phyloP scores from a whole-genome alignment of 306 rosid species.

The Rosa lucieae region DNA sequence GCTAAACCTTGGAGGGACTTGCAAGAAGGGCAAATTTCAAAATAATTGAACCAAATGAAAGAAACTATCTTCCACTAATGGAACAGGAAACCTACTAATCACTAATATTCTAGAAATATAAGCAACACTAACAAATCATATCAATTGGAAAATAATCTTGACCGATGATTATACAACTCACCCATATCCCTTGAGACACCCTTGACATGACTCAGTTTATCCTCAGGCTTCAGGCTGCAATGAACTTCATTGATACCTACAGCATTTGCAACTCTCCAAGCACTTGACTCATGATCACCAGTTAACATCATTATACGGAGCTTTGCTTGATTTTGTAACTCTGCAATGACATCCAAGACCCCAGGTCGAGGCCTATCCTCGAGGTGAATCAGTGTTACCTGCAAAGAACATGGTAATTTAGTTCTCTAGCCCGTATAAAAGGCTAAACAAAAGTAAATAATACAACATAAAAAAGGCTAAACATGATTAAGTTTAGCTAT shows the following conservation, averaged over 20 bases:
- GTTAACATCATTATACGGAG: slow-evolving; percentile 92
- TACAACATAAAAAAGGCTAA: not conserved
- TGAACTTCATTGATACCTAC: slow-evolving; percentile 83
- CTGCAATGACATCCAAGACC: slow-evolving; percentile 65
- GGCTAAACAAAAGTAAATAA: not conserved
- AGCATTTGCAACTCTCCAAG: slow-evolving; percentile 86
- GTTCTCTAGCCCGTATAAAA: not conserved
- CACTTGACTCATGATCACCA: slow-evolving; percentile 89
- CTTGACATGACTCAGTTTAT: slow-evolving; percentile 85
- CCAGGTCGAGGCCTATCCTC: slow-evolving; percentile 97
- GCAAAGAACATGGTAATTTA: slow-evolving; percentile 27
- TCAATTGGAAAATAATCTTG: not conserved
- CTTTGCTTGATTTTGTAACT: slow-evolving; percentile 67
- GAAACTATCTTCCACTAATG: slow-evolving; percentile 4
- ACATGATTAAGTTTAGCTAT: not conserved
- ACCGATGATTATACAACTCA: slow-evolving; percentile 27
- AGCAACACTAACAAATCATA: not conserved
- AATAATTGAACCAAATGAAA: not conserved
- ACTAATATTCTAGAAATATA: not conserved
- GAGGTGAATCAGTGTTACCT: slow-evolving; percentile 92
- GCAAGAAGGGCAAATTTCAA: not conserved
- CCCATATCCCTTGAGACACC: slow-evolving; percentile 84
- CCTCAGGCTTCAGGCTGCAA: slow-evolving; percentile 95
- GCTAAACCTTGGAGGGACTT: not conserved
- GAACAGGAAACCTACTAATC: slow-evolving; percentile 11